Base-by-base conservation (phyloP, 2,329 filamentous ascomycete species). In the Penicillium sp. region DNA sequence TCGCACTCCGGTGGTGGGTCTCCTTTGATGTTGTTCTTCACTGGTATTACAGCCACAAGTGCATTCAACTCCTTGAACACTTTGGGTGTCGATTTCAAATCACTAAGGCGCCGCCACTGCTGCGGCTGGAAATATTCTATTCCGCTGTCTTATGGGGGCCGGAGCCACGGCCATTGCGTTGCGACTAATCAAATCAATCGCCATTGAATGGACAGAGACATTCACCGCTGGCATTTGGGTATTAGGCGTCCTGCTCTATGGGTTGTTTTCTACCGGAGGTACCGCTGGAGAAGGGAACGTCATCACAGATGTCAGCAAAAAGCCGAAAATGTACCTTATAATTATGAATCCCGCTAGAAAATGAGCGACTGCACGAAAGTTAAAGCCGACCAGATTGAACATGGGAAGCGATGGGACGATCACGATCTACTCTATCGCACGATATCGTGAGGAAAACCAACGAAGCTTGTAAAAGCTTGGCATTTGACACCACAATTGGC, bases 111-210 rank as follows among this genome's bases (percentile, higher is more conserved):
- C 23, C 23, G 23, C 23, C 23, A 23, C 23, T 23, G 23, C 23
- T 23, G 23, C 3, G 3, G 23, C 23, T 23, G 23, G 3, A 23
- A 23, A 23, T 23, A 23, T 4, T 23, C 4, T 23, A 23, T 23
- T 89, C 69, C 59, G 82, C 83, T 67, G 63, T 27, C 39, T 64
- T 44, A 31, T 68, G 53, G 65, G 58, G 1, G 66, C 66, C 5
- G 66, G 61, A 2, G 56, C 62, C 4, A 61, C 62, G 10, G 65
- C 64, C 2, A 41, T 61, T 29, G 57, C 60, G 1, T 34, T 44
- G 1, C 65, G 66, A 1, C 18, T 68, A 6, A 66, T 68, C 34
- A 44, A 60, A 23, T 51, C 55, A 0, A 68, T 68, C 15, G 64
- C 64, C 0, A 50, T 65, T 29, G 67, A 67, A 8, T 67, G 66